These are phyloP conservation scores for Penstemon barbatus DNA, from an alignment of 257 asterid genomes.

Conservation along the genomic window DNA sequence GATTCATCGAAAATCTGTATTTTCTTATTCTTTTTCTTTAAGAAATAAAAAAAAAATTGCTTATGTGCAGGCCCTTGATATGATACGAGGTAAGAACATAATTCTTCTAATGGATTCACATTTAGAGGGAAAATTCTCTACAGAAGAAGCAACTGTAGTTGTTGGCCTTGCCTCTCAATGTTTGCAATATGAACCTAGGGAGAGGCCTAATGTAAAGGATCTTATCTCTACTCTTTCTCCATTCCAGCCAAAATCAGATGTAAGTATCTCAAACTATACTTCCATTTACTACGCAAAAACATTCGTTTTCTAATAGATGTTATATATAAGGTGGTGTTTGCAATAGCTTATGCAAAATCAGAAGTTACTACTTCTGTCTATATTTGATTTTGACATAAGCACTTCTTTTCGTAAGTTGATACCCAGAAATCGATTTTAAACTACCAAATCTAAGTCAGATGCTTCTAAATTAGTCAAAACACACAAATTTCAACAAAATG, in stretches of 20 bases:
- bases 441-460: too few relatives aligned
- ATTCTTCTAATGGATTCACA: conserved; percentile 88
- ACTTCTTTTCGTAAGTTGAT: too few relatives aligned
- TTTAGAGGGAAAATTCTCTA: conserved; percentile 82
- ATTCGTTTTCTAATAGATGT: too few relatives aligned
- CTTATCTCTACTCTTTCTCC: conserved; percentile 71
- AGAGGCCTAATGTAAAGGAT: conserved; percentile 75
- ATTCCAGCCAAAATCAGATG: conserved; percentile 74
- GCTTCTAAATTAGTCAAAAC: too few relatives aligned
- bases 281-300: neutral
- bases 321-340: too few relatives aligned
- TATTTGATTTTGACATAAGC: too few relatives aligned
- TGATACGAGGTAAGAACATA: conserved; percentile 85
- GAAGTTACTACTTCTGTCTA: too few relatives aligned
- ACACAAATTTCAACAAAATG: too few relatives aligned
- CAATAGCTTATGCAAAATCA: too few relatives aligned
- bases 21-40: neutral
- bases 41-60: neutral
- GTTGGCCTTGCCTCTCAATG: conserved; percentile 86
- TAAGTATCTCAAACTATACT: conserved; percentile 32
- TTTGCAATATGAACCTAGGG: conserved; percentile 84
- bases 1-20: neutral
- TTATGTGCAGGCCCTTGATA: conserved; percentile 75
- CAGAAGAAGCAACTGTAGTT: conserved; percentile 81
- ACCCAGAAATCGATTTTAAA: too few relatives aligned